Percentiles rank a stretch among this genome's conserved stretches.
Conservation (phyloP, 1,284 basidiomycete genomes). For the Ceratobasidium sp. region DNA sequence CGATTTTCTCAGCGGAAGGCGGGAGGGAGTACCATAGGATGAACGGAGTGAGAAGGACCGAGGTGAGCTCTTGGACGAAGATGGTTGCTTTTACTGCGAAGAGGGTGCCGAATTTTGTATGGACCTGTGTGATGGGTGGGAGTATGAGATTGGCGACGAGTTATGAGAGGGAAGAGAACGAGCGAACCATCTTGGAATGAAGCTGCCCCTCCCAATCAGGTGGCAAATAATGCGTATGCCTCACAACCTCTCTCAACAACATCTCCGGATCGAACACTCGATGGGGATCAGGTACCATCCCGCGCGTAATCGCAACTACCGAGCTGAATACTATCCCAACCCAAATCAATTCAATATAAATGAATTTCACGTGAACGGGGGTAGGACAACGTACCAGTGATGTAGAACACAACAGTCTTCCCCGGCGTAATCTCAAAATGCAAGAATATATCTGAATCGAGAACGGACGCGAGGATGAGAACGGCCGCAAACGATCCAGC, state of each 20-base stretch:
- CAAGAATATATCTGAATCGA: constrained; percentile 93
- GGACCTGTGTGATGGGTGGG: constrained; percentile 69
- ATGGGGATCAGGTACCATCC: constrained; percentile 97
- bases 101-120: constrained; percentile 88
- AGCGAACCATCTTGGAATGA: constrained; percentile 84
- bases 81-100: constrained; percentile 91
- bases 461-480: constrained; percentile 88
- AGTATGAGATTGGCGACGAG: neutral
- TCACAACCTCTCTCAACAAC: constrained; percentile 90
- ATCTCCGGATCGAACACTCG: constrained; percentile 93
- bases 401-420: constrained; percentile 93
- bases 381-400: constrained; percentile 62
- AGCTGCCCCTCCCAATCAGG: constrained; percentile 90
- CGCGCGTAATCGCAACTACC: constrained; percentile 88
- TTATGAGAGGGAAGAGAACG: neutral
- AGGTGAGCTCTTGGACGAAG: constrained; percentile 89
- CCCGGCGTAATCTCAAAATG: constrained; percentile 96
- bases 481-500: constrained; percentile 97
- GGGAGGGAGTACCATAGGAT: constrained; percentile 95
- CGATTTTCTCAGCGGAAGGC: constrained; percentile 85
- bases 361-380: neutral
- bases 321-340: constrained; percentile 77
- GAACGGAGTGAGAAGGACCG: constrained; percentile 94
- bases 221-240: constrained; percentile 96
- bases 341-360: neutral